Conservation (phyloP, 257 asterid species). For the Nicotiana noctiflora region DNA sequence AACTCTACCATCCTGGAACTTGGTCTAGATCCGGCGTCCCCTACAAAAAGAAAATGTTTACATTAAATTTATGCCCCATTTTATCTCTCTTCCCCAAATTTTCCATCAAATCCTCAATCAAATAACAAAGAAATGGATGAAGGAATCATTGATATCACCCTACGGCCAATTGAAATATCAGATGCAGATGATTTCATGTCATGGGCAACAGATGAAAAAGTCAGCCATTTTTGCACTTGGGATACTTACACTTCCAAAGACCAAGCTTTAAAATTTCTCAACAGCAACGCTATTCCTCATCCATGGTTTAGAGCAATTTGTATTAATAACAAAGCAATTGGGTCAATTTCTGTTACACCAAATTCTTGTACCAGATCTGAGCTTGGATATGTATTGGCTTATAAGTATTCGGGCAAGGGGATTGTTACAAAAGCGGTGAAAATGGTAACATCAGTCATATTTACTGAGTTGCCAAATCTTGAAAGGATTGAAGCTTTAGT, state of each 20-base stretch:
- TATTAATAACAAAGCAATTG: slow-evolving; percentile 26
- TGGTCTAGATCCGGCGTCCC: too few species aligned
- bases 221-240: slow-evolving; percentile 38
- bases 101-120: too few species aligned
- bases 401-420: slow-evolving; percentile 47
- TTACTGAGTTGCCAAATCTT: slow-evolving; percentile 31
- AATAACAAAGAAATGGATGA: neutral
- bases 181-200: slow-evolving; percentile 49
- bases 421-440: slow-evolving; percentile 32
- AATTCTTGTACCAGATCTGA: slow-evolving; percentile 25
- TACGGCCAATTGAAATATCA: slow-evolving; percentile 25
- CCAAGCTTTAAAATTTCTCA: slow-evolving; percentile 17
- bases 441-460: slow-evolving; percentile 27
- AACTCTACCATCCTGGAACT: too few species aligned
- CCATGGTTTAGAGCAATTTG: slow-evolving; percentile 38
- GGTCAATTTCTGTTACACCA: slow-evolving; percentile 48
- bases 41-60: too few species aligned
- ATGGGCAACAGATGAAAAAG: slow-evolving; percentile 50
- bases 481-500: slow-evolving; percentile 42
- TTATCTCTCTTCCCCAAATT: too few species aligned
- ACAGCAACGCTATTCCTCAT: slow-evolving; percentile 28
- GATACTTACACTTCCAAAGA: slow-evolving; percentile 36
- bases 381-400: slow-evolving; percentile 40
- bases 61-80: too few species aligned
- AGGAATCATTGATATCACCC: slow-evolving; percentile 16